Base-by-base conservation (phyloP, 2,329 filamentous ascomycete species). In the Stagonosporopsis rhizophila region DNA sequence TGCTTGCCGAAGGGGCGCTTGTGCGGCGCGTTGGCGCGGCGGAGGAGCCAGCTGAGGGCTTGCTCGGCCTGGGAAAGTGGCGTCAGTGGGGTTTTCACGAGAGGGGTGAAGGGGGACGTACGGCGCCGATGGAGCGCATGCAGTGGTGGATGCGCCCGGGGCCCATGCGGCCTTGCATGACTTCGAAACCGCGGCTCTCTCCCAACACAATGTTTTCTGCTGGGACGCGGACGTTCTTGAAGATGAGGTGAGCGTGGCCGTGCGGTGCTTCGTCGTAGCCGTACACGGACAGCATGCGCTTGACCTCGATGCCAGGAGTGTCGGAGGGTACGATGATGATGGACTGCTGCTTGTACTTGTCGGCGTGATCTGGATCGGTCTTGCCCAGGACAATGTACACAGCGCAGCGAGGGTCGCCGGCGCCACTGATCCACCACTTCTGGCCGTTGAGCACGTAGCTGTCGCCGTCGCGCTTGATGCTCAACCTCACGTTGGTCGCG, bases 341-440 rank as follows among this genome's bases (percentile, higher is more conserved):
- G 15, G 92, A 96, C 78, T 97, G 94, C 75, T 96, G 92, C 70
- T 85, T 85, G 83, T 97, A 96, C 19, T 86, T 79, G 73, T 92
- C 87, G 64, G 83, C 80, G 80, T 95, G 89, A 62, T 80, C 79
- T 32, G 89, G 82, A 70, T 95, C 89, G 12, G 85, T 89, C 83
- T 96, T 96, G 78, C 91, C 94, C 91, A 98, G 96, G 68, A 96
- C 91, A 57, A 98, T 88, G 80, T 96, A 97, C 73, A 97, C 82
- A 75, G 89, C 84, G 82, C 94, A 97, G 64, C 93, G 85, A 57
- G 89, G 89, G 77, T 97, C 94, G 56, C 94, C 94, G 15, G 92
- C 92, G 64, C 94, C 94, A 65, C 90, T 95, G 17, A 91, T 96
- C 94, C 94, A 98, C 94, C 94, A 97, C 90, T 98, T 98, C 85